Percentiles rank a stretch among this genome's conserved stretches.
Conservation (phyloP, 768 basidiomycete species). For the Pholiota molesta region DNA sequence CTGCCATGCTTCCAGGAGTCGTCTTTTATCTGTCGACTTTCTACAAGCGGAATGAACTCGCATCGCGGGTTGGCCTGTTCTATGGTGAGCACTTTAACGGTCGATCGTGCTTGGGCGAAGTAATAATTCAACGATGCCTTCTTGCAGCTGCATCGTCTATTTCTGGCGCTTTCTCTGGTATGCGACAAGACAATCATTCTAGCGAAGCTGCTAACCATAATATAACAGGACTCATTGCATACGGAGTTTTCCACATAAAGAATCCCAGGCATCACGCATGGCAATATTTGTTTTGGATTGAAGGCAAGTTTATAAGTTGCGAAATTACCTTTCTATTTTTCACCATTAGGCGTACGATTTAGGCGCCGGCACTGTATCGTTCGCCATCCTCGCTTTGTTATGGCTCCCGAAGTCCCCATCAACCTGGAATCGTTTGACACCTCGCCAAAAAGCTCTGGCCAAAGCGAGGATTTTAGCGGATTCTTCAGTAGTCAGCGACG, state of each 20-base stretch:
- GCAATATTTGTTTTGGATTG: conserved; percentile 58
- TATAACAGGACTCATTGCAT: conserved; percentile 45
- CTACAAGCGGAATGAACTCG: conserved; percentile 53
- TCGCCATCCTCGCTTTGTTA: conserved; percentile 48
- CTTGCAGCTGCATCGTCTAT: conserved; percentile 44
- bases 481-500: conserved; percentile 46
- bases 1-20: conserved; percentile 52
- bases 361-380: conserved; percentile 43
- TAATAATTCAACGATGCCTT: neutral
- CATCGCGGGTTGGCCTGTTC: conserved; percentile 51
- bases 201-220: neutral
- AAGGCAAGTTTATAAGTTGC: conserved; percentile 33
- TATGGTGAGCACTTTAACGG: conserved; percentile 48
- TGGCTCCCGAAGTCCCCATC: conserved; percentile 48
- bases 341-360: neutral
- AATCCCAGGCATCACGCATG: conserved; percentile 45
- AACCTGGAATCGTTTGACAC: conserved; percentile 41
- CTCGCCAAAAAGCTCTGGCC: conserved; percentile 43
- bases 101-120: conserved; percentile 3
- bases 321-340: neutral
- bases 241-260: conserved; percentile 53
- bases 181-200: neutral
- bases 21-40: conserved; percentile 56
- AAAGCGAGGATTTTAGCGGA: conserved; percentile 46
- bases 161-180: conserved; percentile 50